Evolutionary conservation across 2,329 filamentous ascomycete species (phyloP).

Genomic region (Cladosporium austrohemisphaericum): DNA sequence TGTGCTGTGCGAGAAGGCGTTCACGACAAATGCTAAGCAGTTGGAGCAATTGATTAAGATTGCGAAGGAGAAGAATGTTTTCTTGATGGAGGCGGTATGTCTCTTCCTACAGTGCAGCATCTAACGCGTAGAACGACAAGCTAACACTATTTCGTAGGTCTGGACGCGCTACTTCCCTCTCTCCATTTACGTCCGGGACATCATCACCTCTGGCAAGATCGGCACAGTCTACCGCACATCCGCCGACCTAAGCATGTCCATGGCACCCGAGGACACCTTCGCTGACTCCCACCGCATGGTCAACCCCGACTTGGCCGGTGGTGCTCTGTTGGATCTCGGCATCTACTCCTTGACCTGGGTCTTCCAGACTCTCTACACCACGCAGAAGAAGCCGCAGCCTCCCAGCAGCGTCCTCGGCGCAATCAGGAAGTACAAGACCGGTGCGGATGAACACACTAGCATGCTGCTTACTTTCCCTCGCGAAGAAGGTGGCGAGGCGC

Average conservation of each 20-base stretch:
- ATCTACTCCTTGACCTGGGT: slow-evolving; percentile 89
- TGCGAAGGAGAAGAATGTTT: slow-evolving; percentile 68
- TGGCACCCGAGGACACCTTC: slow-evolving; percentile 57
- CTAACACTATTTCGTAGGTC: slow-evolving; percentile 33
- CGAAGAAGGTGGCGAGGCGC: slow-evolving; percentile 53
- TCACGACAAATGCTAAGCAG: slow-evolving; percentile 80
- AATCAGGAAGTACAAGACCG: slow-evolving; percentile 71
- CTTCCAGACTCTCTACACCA: slow-evolving; percentile 83
- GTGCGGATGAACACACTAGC: slow-evolving; percentile 73
- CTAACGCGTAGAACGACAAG: not conserved
- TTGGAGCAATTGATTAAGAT: slow-evolving; percentile 66
- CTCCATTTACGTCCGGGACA: slow-evolving; percentile 68
- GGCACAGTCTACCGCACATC: slow-evolving; percentile 55
- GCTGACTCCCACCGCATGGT: slow-evolving; percentile 71
- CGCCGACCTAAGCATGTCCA: slow-evolving; percentile 58
- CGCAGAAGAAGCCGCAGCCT: slow-evolving; percentile 62
- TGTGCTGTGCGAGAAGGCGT: slow-evolving; percentile 86
- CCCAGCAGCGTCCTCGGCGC: slow-evolving; percentile 61
- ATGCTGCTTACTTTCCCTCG: slow-evolving; percentile 73
- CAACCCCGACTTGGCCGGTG: slow-evolving; percentile 77
- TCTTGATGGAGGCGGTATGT: slow-evolving; percentile 62
- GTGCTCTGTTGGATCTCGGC: slow-evolving; percentile 77
- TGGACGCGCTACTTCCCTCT: slow-evolving; percentile 81
- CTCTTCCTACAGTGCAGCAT: not conserved
- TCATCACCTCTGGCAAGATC: slow-evolving; percentile 54